Evolutionary conservation across 129 eudicot species (phyloP).

Genomic region (Tagetes erecta): DNA sequence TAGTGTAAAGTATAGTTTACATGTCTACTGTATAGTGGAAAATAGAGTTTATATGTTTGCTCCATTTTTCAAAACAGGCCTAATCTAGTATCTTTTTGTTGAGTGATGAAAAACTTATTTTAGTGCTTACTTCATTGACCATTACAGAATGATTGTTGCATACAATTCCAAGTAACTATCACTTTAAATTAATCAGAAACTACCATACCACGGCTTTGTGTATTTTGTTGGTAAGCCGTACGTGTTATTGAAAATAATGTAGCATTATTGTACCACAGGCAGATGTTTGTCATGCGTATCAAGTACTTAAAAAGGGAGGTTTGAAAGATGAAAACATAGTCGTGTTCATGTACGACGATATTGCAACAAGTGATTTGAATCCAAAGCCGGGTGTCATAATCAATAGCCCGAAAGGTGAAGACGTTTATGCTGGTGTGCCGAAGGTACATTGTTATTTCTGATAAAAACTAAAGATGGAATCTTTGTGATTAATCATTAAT

Average conservation of each 20-base stretch:
- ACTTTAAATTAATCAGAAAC: no score
- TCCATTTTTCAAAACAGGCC: not conserved
- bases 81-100: no score
- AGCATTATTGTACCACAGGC: constrained; percentile 42
- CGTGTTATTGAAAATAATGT: not conserved
- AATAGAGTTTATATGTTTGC: no score
- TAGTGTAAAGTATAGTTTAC: no score
- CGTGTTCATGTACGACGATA: constrained; percentile 92
- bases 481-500: not conserved
- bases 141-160: no score
- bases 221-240: no score
- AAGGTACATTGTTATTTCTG: constrained; percentile 46
- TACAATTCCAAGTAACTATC: no score
- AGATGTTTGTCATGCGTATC: constrained; percentile 90
- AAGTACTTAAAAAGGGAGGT: constrained; percentile 83
- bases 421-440: constrained; percentile 88
- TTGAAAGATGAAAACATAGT: constrained; percentile 83
- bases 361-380: constrained; percentile 60
- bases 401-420: constrained; percentile 61
- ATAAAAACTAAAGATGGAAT: not conserved
- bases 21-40: no score
- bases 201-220: no score
- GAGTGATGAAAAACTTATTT: no score
- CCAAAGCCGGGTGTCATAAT: constrained; percentile 76
- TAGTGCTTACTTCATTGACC: no score